Conservation (phyloP, 2,329 filamentous ascomycete genomes). For the Cercospora berteroae region DNA sequence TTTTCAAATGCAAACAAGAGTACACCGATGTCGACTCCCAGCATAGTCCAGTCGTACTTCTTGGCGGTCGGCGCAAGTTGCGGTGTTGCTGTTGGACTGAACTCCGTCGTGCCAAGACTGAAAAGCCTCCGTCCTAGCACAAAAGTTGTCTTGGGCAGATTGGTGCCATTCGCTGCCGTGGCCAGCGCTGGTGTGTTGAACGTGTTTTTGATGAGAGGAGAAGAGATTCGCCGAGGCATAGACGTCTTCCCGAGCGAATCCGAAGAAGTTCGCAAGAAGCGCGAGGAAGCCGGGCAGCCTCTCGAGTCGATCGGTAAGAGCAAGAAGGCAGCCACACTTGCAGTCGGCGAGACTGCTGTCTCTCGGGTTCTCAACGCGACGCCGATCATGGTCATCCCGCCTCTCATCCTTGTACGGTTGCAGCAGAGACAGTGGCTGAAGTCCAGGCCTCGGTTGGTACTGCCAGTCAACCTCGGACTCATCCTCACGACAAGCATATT, state of each 20-base stretch:
- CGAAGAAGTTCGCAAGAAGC: constrained; percentile 63
- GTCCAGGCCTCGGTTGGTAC: constrained; percentile 69
- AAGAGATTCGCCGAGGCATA: constrained; percentile 91
- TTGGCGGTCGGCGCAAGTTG: constrained; percentile 91
- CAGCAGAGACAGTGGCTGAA: constrained; percentile 82
- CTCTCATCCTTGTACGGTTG: constrained; percentile 77
- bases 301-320: constrained; percentile 72
- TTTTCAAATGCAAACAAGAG: constrained; percentile 98
- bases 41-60: constrained; percentile 84
- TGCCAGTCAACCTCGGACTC: constrained; percentile 80
- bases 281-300: constrained; percentile 34
- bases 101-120: constrained; percentile 81
- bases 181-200: constrained; percentile 88
- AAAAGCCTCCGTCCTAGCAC: constrained; percentile 73
- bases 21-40: constrained; percentile 75
- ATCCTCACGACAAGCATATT: constrained; percentile 85
- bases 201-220: constrained; percentile 94
- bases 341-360: constrained; percentile 88
- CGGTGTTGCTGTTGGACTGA: constrained; percentile 87
- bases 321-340: constrained; percentile 80
- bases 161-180: constrained; percentile 94
- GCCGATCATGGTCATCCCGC: constrained; percentile 95
- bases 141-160: constrained; percentile 72
- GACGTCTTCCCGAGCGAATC: constrained; percentile 83
- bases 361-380: constrained; percentile 90